Conservation (phyloP, 2,329 filamentous ascomycete species). For the Blastomyces gilchristii region DNA sequence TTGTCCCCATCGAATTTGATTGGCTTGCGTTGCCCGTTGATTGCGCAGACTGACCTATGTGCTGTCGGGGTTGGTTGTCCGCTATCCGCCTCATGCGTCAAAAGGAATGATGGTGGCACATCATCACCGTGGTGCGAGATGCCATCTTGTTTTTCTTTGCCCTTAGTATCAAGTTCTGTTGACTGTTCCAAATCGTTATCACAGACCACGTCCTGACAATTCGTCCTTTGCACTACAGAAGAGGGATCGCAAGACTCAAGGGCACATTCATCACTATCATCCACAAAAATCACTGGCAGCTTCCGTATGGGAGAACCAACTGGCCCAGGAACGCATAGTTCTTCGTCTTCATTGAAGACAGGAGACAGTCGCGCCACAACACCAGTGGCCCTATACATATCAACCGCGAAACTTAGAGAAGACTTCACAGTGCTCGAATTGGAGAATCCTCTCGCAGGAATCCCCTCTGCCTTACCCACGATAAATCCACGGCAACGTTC, state of each 20-base stretch:
- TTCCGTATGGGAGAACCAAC: neutral
- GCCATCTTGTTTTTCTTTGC: neutral
- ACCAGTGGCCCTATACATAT: constrained; percentile 1
- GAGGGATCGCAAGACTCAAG: constrained; percentile 6
- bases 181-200: neutral
- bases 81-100: neutral
- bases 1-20: neutral
- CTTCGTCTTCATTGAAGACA: neutral
- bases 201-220: neutral
- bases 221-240: neutral
- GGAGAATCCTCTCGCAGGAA: neutral
- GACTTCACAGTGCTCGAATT: neutral
- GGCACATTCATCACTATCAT: constrained; percentile 2
- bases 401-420: neutral
- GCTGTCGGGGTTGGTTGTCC: neutral
- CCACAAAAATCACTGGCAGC: neutral
- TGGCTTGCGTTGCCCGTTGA: neutral
- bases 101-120: neutral
- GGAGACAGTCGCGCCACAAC: neutral
- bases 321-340: neutral
- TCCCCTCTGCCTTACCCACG: neutral
- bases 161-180: neutral
- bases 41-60: neutral
- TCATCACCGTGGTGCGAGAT: neutral
- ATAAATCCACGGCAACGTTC: neutral